These are phyloP conservation scores for Paxillus involutus DNA, from an alignment of 768 basidiomycete species.

Conservation along the genomic window DNA sequence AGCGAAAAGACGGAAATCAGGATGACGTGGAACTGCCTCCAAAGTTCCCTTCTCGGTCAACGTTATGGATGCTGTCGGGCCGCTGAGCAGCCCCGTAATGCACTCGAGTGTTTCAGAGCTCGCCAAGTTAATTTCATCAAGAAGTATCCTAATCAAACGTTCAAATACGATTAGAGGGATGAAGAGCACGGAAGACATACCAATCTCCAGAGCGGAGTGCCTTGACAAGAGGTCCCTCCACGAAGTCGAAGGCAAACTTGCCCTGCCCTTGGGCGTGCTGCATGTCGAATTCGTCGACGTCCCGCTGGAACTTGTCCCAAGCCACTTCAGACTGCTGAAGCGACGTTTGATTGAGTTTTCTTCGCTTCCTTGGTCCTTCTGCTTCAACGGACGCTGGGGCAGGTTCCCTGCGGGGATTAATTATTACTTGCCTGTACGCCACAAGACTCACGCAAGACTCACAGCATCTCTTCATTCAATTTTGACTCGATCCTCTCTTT, in stretches of 20 bases:
- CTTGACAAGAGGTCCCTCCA: conserved; percentile 94
- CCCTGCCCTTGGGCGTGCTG: conserved; percentile 87
- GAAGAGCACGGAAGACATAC: conserved; percentile 44
- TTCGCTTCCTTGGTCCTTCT: conserved; percentile 63
- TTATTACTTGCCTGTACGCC: background rate
- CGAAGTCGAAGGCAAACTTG: conserved; percentile 91
- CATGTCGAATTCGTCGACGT: conserved; percentile 79
- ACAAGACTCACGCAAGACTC: conserved; percentile 1
- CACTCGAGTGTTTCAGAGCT: conserved; percentile 94
- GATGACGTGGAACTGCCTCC: conserved; percentile 87
- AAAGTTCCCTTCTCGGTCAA: conserved; percentile 91
- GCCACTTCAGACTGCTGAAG: conserved; percentile 44
- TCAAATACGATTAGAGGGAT: background rate
- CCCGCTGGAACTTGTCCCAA: conserved; percentile 69
- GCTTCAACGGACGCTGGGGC: conserved; percentile 33
- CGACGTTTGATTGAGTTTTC: conserved; percentile 54
- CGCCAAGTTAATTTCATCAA: conserved; percentile 96
- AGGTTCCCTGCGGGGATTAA: conserved; percentile 9
- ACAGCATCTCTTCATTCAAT: conserved; percentile 28
- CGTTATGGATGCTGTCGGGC: conserved; percentile 86
- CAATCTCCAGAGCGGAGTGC: conserved; percentile 89
- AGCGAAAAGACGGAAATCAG: conserved; percentile 94
- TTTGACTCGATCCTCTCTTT: conserved; percentile 55
- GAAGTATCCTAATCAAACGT: conserved; percentile 65
- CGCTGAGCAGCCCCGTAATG: conserved; percentile 81